Conservation (phyloP, 1,139 yeast genomes). For the Taphrina sp. region DNA sequence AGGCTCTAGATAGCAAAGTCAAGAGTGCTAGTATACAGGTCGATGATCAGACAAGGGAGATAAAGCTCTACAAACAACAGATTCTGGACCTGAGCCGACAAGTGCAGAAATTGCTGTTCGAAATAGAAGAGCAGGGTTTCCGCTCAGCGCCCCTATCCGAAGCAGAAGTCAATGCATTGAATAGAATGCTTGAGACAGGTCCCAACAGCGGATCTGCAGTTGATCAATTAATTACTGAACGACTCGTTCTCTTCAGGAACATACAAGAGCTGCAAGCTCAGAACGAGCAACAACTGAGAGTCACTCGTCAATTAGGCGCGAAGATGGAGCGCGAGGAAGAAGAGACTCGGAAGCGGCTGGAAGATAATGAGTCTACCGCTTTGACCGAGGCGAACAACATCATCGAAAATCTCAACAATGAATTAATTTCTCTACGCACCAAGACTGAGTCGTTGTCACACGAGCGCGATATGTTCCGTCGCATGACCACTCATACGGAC, state of each 20-base stretch:
- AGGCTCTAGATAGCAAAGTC: conserved; percentile 44
- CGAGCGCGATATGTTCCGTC: conserved; percentile 66
- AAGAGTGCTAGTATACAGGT: conserved; percentile 39
- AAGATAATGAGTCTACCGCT: conserved; percentile 57
- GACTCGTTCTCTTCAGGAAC: conserved; percentile 67
- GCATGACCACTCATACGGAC: conserved; percentile 44
- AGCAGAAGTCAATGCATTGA: conserved; percentile 57
- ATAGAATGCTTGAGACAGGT: conserved; percentile 38
- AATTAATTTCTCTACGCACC: conserved; percentile 53
- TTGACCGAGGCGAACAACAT: conserved; percentile 75
- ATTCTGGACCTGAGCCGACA: conserved; percentile 76
- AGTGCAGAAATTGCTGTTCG: conserved; percentile 68
- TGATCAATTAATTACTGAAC: conserved; percentile 59
- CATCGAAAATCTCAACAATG: conserved; percentile 63
- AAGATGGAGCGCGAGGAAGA: conserved; percentile 60
- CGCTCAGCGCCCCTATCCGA: conserved; percentile 57
- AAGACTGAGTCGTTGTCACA: conserved; percentile 54
- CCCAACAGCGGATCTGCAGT: conserved; percentile 41
- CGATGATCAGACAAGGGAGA: conserved; percentile 43
- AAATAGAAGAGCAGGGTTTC: conserved; percentile 57
- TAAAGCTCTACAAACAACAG: conserved; percentile 46
- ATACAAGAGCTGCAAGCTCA: conserved; percentile 67
- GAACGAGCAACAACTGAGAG: conserved; percentile 66
- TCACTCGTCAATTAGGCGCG: conserved; percentile 67
- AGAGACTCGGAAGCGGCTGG: conserved; percentile 43